A percentile compares a stretch with the other conserved stretches of the same genome.
Evolutionary conservation across 495 filamentous ascomycete species (phyloP).

Genomic region (Aspergillus diversus): DNA sequence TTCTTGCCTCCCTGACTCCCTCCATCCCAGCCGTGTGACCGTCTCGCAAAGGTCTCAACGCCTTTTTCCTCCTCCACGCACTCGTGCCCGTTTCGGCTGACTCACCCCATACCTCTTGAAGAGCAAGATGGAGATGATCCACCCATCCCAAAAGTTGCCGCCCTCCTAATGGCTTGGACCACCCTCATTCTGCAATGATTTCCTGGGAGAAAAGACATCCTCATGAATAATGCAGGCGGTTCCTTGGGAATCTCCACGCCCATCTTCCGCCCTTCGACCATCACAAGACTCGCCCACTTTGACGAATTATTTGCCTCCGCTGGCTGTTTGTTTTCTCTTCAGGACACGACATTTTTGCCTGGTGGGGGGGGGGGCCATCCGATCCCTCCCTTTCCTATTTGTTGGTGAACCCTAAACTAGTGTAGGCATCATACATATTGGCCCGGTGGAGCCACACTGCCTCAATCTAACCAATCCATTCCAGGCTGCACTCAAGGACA

Average conservation of each 20-base stretch:
- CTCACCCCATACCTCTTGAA: background rate
- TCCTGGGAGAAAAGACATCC: no score
- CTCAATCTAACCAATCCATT: background rate
- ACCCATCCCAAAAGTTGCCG: background rate
- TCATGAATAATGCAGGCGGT: no score
- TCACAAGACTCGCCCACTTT: background rate
- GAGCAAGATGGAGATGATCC: constrained; percentile 7
- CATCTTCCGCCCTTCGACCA: background rate
- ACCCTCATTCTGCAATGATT: no score
- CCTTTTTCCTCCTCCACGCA: constrained; percentile 8
- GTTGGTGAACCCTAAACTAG: constrained; percentile 23
- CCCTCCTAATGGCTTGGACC: no score
- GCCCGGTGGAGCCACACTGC: constrained; percentile 10
- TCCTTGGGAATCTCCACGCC: background rate
- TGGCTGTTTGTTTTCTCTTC: background rate
- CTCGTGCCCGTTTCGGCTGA: constrained; percentile 12
- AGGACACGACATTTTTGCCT: background rate
- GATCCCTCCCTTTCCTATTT: constrained; percentile 25
- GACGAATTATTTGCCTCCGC: constrained; percentile 6
- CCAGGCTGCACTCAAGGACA: no score
- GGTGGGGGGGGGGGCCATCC: constrained; percentile 2
- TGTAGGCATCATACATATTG: constrained; percentile 33
- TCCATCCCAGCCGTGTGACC: constrained; percentile 10
- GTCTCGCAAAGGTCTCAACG: background rate
- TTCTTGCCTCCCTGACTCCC: background rate